Base-by-base conservation (phyloP, 768 basidiomycete genomes). In the Udeniomyces megalosporus region DNA sequence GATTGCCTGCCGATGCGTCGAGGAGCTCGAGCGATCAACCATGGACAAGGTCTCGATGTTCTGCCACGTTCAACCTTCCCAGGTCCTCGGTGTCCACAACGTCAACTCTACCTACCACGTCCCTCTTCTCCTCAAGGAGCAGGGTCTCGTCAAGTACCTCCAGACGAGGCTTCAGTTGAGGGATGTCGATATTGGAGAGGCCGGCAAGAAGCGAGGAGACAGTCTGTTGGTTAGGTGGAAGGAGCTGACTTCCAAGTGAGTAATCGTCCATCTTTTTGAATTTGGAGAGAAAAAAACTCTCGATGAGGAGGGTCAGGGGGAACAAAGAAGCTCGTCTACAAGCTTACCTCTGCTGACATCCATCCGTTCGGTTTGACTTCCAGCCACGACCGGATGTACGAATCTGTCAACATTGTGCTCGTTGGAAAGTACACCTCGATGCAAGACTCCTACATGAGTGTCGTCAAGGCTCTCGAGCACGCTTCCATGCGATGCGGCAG, bases 41-140 rank as follows among this genome's bases (percentile, higher is more conserved):
- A 93, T 91, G 75, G 80, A 84, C 70, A 99, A 99, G 74, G 93
- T 99, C 46, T 90, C 89, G 65, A 96, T 97, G 92, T 97, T 97
- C 79, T 96, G 93, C 74, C 93, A 99, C 70, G 93, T 99, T 68
- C 77, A 82, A 3, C 77, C 84, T 3, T 84, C 88, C 69, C 77
- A 79, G 69, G 93, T 97, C 45, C 79, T 99, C 55, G 93, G 91
- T 59, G 86, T 97, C 7, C 93, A 97, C 72, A 90, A 96, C 71
- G 88, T 97, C 52, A 83, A 85, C 10, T 95, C 91, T 44, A 90
- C 96, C 35, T 99, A 99, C 73, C 93, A 97, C 70, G 93, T 97
- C 49, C 93, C 93, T 4, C 79, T 97, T 11, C 79, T 97, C 20
- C 79, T 99, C 35, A 82, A 85, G 67, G 84, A 88, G 2, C 93